Conservation (phyloP, 164 flowering plant genomes). For the Warburgia ugandensis region DNA sequence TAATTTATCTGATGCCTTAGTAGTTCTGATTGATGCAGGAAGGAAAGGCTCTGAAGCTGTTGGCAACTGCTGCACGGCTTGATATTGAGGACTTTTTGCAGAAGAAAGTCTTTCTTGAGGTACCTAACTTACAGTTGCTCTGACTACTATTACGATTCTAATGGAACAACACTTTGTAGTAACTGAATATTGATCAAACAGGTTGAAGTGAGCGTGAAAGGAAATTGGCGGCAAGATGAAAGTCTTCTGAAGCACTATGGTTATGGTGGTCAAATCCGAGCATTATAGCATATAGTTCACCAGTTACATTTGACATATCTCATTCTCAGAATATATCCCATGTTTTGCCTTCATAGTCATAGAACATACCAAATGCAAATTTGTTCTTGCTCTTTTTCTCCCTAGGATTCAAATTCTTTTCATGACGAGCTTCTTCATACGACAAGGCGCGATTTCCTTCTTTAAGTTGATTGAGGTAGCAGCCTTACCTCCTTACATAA, state of each 20-base stretch:
- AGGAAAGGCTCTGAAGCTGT: constrained; percentile 77
- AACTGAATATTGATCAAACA: constrained; percentile 17
- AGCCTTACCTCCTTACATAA: no score
- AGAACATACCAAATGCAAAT: constrained; percentile 1
- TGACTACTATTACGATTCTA: not conserved
- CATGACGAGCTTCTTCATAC: no score
- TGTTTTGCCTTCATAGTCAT: no score
- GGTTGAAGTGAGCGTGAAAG: constrained; percentile 89
- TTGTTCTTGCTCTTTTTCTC: not conserved
- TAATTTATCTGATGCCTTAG: constrained; percentile 3
- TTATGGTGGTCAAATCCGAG: constrained; percentile 76
- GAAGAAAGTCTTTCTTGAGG: constrained; percentile 97
- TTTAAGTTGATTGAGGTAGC: no score
- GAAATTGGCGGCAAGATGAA: constrained; percentile 94
- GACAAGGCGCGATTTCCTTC: no score
- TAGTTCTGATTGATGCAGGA: constrained; percentile 35
- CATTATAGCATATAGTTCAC: constrained; percentile 17
- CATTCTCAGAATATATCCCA: no score
- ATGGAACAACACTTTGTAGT: not conserved
- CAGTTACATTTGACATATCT: constrained; percentile 1
- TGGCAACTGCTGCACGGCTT: constrained; percentile 93
- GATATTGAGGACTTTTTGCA: constrained; percentile 97
- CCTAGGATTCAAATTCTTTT: no score
- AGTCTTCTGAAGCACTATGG: constrained; percentile 82
- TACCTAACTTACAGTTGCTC: constrained; percentile 8